Conservation (phyloP, 352 stramenopile species). For the Phytophthora pluvialis region DNA sequence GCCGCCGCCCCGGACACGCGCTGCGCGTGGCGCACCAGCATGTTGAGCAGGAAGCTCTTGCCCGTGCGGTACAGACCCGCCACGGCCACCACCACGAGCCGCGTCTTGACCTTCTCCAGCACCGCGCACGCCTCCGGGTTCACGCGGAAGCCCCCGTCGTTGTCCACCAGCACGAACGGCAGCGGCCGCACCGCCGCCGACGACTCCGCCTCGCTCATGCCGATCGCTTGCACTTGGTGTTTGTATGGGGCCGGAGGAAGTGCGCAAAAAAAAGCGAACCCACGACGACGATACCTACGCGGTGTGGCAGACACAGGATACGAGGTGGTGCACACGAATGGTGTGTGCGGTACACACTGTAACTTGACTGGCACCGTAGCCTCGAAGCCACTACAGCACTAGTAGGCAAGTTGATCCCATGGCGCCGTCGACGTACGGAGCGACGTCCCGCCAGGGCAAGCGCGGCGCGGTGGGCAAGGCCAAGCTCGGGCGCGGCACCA, state of each 20-base stretch:
- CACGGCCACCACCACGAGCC: slow-evolving; percentile 87
- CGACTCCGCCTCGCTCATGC: slow-evolving; percentile 40
- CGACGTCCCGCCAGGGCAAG: slow-evolving; percentile 42
- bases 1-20: slow-evolving; percentile 4
- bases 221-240: slow-evolving; percentile 1
- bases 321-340: not conserved
- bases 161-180: slow-evolving; percentile 82
- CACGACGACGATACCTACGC: slow-evolving; percentile 10
- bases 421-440: slow-evolving; percentile 21
- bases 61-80: slow-evolving; percentile 90
- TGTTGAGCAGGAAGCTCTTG: slow-evolving; percentile 92
- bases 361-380: slow-evolving; percentile 28
- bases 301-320: not conserved
- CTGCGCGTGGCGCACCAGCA: slow-evolving; percentile 72
- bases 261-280: slow-evolving; percentile 25
- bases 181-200: slow-evolving; percentile 57
- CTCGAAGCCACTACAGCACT: too few relatives aligned
- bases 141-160: slow-evolving; percentile 81
- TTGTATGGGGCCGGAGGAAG: slow-evolving; percentile 8
- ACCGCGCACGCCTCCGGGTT: slow-evolving; percentile 74
- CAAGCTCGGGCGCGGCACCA: slow-evolving; percentile 28
- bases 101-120: slow-evolving; percentile 76
- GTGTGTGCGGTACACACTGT: not conserved
- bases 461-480: slow-evolving; percentile 31
- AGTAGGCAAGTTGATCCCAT: not conserved